phyloP scores from a whole-genome alignment of 2,329 filamentous ascomycete genomes.

The Pyrenochaeta sp. region DNA sequence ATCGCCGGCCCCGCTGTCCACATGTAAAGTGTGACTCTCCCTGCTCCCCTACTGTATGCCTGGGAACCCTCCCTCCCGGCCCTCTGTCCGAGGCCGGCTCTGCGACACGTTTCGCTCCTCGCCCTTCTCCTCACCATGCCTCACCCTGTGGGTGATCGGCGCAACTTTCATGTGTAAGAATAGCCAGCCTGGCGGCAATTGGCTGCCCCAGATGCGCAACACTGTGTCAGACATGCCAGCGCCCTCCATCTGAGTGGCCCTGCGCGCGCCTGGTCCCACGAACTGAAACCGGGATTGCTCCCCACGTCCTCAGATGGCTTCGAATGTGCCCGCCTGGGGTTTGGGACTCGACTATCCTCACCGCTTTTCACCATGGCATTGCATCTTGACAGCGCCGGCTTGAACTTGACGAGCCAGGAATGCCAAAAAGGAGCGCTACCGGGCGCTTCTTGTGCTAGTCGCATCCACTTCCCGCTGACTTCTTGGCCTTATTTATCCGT shows the following conservation, averaged over 20 bases:
- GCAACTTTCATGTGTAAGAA: slow-evolving; percentile 12
- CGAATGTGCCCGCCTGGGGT: background rate
- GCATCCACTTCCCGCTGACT: background rate
- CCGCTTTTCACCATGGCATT: slow-evolving; percentile 7
- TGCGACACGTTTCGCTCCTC: slow-evolving; percentile 8
- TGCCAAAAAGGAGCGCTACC: background rate
- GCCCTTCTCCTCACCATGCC: slow-evolving; percentile 4
- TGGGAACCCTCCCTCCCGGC: background rate
- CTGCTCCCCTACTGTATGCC: no score
- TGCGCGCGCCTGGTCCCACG: slow-evolving; percentile 11
- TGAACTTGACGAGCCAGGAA: background rate
- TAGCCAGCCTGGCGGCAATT: slow-evolving; percentile 11
- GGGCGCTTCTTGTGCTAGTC: slow-evolving; percentile 18
- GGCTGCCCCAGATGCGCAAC: slow-evolving; percentile 25
- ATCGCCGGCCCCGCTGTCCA: no score
- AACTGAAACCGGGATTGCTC: slow-evolving; percentile 36
- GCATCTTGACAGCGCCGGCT: background rate
- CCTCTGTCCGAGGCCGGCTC: slow-evolving; percentile 12
- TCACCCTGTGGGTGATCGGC: slow-evolving; percentile 6
- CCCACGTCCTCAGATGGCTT: slow-evolving; percentile 16
- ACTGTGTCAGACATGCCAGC: slow-evolving; percentile 18
- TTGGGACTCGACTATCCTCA: slow-evolving; percentile 1
- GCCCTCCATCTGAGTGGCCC: slow-evolving; percentile 12
- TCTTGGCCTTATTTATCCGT: slow-evolving; percentile 10
- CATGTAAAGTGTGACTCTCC: no score